phyloP scores from a whole-genome alignment of 2,329 filamentous ascomycete genomes.

The Helminthosporium solani region DNA sequence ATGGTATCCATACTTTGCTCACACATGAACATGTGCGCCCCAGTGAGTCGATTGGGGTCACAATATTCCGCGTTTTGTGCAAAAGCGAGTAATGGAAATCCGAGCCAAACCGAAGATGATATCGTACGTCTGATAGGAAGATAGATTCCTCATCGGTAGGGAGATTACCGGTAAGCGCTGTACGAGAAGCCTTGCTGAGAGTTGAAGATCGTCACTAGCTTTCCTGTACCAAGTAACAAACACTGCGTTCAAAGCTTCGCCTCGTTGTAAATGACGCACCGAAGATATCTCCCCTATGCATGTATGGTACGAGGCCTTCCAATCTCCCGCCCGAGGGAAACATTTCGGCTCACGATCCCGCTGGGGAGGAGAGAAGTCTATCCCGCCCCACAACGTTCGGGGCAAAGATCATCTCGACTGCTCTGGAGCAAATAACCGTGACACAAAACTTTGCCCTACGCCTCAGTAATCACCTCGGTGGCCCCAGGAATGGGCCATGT shows the following conservation, averaged over 20 bases:
- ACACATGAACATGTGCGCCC: no score
- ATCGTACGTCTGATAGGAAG: no score
- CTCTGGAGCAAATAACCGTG: neutral
- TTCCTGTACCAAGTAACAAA: neutral
- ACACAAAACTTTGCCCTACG: neutral
- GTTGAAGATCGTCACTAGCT: no score
- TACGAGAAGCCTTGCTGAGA: neutral
- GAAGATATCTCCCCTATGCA: neutral
- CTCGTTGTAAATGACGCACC: neutral
- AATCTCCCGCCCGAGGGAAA: neutral
- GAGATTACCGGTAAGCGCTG: no score
- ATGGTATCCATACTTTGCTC: no score
- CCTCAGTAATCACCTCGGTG: neutral
- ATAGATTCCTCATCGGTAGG: no score
- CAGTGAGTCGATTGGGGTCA: no score
- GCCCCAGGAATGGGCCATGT: no score
- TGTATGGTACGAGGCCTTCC: neutral
- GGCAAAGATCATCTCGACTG: neutral
- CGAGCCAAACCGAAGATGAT: no score
- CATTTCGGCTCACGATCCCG: neutral
- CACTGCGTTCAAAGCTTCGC: neutral
- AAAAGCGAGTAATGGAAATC: no score
- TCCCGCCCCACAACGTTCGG: neutral
- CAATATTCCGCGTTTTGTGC: no score
- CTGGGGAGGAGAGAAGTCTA: neutral